These are phyloP conservation scores for Furcasterigmium sp. DNA, from an alignment of 2,329 filamentous ascomycete species.

Conservation along the genomic window DNA sequence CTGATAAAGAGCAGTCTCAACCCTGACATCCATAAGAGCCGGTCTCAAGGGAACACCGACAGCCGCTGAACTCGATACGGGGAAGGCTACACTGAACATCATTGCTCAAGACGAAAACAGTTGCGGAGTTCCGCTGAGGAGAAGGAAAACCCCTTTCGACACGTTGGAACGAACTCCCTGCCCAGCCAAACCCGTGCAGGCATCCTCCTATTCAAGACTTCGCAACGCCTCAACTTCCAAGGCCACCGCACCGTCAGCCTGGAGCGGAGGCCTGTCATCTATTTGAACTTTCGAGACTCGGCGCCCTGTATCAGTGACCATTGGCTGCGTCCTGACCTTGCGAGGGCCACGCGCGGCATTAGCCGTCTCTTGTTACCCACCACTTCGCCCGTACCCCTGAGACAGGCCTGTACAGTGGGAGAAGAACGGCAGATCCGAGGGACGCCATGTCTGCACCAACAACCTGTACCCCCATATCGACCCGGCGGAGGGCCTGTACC, in stretches of 20 bases:
- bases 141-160: not conserved
- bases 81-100: not conserved
- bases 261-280: not conserved
- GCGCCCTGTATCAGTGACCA: not conserved
- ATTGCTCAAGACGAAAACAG: not conserved
- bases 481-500: constrained; percentile 24
- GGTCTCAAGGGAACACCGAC: not conserved
- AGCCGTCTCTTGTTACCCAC: not conserved
- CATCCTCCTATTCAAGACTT: not conserved
- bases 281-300: not conserved
- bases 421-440: not conserved
- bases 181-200: not conserved
- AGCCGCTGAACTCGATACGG: not conserved
- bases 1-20: no score
- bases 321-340: not conserved
- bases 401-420: constrained; percentile 1
- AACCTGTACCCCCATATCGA: constrained; percentile 11
- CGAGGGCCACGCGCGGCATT: not conserved
- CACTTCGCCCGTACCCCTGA: not conserved
- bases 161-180: not conserved
- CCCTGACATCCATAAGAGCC: not conserved
- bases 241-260: not conserved
- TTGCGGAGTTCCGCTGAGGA: constrained; percentile 1
- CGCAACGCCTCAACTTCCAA: not conserved
- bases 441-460: constrained; percentile 11